phyloP scores from a whole-genome alignment of 2,329 filamentous ascomycete species.

The Neonectria ditissima region DNA sequence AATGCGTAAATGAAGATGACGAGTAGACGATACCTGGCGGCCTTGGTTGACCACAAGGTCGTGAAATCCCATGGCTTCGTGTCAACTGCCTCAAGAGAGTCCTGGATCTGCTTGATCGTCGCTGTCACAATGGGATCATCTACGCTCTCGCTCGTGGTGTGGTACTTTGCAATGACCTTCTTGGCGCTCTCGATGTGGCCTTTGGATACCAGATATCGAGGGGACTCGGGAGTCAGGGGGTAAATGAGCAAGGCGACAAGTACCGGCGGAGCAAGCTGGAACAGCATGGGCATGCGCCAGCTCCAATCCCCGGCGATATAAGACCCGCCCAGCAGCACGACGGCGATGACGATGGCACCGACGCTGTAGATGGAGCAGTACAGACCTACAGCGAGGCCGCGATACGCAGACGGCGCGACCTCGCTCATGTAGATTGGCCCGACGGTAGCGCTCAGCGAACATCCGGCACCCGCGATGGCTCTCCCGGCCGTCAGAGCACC shows the following conservation, averaged over 20 bases:
- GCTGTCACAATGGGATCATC: background rate
- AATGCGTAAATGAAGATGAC: background rate
- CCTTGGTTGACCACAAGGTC: background rate
- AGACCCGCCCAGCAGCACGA: background rate
- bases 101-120: background rate
- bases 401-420: background rate
- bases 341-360: background rate
- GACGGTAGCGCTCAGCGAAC: background rate
- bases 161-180: background rate
- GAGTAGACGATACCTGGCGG: background rate
- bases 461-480: background rate
- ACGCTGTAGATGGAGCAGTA: background rate
- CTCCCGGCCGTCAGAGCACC: background rate
- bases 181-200: background rate
- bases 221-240: background rate
- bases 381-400: background rate
- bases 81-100: background rate
- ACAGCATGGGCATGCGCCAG: background rate
- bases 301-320: background rate
- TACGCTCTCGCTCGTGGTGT: background rate
- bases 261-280: background rate
- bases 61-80: background rate
- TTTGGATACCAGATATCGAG: background rate
- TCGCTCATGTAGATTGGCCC: background rate
- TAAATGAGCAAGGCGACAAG: background rate